phyloP scores from a whole-genome alignment of 2,329 filamentous ascomycete genomes.

The Aspergillus japonicus region DNA sequence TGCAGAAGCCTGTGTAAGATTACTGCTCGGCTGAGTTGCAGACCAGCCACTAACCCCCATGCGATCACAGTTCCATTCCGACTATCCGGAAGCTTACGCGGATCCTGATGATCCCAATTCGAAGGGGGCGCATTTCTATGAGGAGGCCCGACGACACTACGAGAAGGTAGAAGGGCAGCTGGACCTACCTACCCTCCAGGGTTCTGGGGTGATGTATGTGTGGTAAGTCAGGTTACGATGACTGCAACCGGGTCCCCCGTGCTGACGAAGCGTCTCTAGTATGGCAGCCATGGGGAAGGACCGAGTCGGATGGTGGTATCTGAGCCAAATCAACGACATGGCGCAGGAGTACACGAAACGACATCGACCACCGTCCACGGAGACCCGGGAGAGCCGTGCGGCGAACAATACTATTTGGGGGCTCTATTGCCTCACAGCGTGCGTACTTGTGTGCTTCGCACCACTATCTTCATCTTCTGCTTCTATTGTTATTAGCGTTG shows the following conservation, averaged over 20 bases:
- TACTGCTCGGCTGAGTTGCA: background rate
- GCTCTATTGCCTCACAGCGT: slow-evolving; percentile 15
- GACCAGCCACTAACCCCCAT: background rate
- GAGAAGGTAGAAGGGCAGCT: slow-evolving; percentile 25
- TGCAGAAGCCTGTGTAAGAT: slow-evolving; percentile 25
- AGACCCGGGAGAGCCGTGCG: slow-evolving; percentile 5
- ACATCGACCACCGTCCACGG: background rate
- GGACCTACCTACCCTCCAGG: slow-evolving; percentile 24
- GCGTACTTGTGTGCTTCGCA: background rate
- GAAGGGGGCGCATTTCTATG: slow-evolving; percentile 27
- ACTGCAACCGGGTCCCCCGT: too few species aligned
- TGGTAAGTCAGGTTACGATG: slow-evolving; percentile 13
- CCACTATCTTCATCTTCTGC: background rate
- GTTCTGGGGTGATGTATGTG: slow-evolving; percentile 22
- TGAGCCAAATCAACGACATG: background rate
- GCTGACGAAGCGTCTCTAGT: background rate
- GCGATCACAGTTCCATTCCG: slow-evolving; percentile 8
- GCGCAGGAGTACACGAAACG: background rate
- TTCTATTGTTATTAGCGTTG: too few species aligned
- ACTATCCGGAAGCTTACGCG: slow-evolving; percentile 22
- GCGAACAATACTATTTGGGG: slow-evolving; percentile 11
- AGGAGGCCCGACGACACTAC: slow-evolving; percentile 25
- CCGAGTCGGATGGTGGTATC: background rate
- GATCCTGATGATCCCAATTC: slow-evolving; percentile 14
- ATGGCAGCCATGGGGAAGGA: background rate